phyloP scores from a whole-genome alignment of 2,329 filamentous ascomycete genomes.

The Epichloe gansuensis region DNA sequence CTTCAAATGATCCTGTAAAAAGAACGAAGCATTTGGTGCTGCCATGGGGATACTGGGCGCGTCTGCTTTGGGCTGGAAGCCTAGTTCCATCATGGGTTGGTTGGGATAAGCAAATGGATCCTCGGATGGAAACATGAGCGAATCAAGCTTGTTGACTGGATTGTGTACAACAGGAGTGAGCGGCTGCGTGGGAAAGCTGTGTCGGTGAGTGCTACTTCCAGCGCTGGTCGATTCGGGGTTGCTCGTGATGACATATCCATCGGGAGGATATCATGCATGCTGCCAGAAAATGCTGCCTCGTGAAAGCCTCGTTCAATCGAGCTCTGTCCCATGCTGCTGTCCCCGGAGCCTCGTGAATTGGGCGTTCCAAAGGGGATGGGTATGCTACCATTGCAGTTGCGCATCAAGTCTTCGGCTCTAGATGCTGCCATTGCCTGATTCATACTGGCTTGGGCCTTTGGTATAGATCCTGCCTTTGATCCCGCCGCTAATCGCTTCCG shows the following conservation, averaged over 20 bases:
- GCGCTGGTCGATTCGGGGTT: constrained; percentile 33
- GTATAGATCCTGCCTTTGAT: constrained; percentile 22
- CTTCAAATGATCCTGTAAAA: constrained; percentile 44
- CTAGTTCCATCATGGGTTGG: constrained; percentile 55
- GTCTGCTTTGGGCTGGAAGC: constrained; percentile 25
- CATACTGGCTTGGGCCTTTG: constrained; percentile 18
- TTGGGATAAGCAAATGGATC: constrained; percentile 74
- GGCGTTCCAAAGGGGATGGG: constrained; percentile 13
- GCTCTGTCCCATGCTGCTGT: constrained; percentile 19
- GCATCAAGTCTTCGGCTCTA: constrained; percentile 22
- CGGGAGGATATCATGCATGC: constrained; percentile 32
- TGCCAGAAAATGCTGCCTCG: constrained; percentile 25
- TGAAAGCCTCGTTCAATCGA: constrained; percentile 18
- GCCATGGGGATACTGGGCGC: constrained; percentile 20
- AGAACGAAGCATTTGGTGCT: constrained; percentile 32
- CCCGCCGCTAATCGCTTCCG: constrained; percentile 45
- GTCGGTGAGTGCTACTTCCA: constrained; percentile 26
- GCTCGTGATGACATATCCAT: constrained; percentile 32
- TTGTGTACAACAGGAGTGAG: constrained; percentile 23
- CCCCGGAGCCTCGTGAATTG: constrained; percentile 20
- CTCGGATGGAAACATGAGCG: constrained; percentile 69
- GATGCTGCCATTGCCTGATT: constrained; percentile 20
- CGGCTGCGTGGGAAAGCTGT: constrained; percentile 20
- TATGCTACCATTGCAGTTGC: constrained; percentile 17
- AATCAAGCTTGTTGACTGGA: constrained; percentile 55